phyloP scores from a whole-genome alignment of 345 rosid species.

The Gossypium bickii region DNA sequence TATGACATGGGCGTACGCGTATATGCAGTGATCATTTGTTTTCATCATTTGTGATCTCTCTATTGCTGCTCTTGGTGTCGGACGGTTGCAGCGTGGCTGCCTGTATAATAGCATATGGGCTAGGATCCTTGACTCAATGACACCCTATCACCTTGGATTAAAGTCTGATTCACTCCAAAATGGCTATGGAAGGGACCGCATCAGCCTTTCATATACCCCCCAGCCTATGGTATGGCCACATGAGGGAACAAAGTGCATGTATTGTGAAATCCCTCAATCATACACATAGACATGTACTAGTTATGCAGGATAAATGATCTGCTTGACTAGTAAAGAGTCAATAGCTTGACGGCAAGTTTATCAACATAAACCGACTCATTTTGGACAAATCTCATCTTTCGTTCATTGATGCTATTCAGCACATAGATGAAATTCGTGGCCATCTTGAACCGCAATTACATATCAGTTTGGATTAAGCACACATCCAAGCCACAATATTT shows the following conservation, averaged over 20 bases:
- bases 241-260: slow-evolving; percentile 27
- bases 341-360: neutral
- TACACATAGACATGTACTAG: neutral
- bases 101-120: slow-evolving; percentile 54
- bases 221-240: too few relatives aligned
- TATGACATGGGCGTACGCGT: neutral
- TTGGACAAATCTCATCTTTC: too few relatives aligned
- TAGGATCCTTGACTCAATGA: slow-evolving; percentile 37
- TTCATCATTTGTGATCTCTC: neutral
- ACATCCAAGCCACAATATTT: too few relatives aligned
- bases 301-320: neutral
- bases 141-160: slow-evolving; percentile 37
- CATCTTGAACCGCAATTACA: too few relatives aligned
- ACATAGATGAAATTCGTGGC: too few relatives aligned
- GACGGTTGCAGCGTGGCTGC: slow-evolving; percentile 57
- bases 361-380: neutral
- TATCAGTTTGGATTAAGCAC: too few relatives aligned
- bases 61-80: slow-evolving; percentile 33
- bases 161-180: slow-evolving; percentile 28
- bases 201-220: slow-evolving; percentile 21
- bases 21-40: neutral
- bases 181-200: slow-evolving; percentile 35
- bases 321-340: slow-evolving; percentile 1
- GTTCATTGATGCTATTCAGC: too few relatives aligned
- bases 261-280: neutral